Base-by-base conservation (phyloP, 2,329 filamentous ascomycete species). In the Kalmusia sp. region DNA sequence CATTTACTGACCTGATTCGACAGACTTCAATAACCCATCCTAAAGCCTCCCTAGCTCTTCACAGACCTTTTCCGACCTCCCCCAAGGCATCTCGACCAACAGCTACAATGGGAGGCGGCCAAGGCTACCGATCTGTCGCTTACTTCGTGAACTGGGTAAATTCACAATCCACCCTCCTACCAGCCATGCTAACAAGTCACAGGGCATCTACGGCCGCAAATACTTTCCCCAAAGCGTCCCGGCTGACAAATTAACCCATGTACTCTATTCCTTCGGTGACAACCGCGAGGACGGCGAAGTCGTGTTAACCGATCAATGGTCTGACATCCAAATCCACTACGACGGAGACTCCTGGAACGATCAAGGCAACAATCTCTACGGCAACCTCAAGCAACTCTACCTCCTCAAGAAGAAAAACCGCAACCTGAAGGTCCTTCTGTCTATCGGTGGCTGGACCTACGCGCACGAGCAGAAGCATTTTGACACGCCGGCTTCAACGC, bases 201-300 rank as follows among this genome's bases (percentile, higher is more conserved):
- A 81, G 91, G 91, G 90, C 59, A 93, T 96, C 63, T 97, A 97
- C 74, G 91, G 81, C 33, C 87, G 93, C 50, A 89, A 93, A 65
- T 89, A 95, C 71, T 84, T 87, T n/a, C 92, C 93, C 0, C 89
- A 96, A 69, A 87, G 96, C 69, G 83, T 98, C 5, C 90, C 91
- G 0, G 86, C 83, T 3, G 84, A 92, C 49, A 89, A 91, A 51
- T 84, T 97, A 35, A 98, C 93, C 0, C 93, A 98, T 69, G 77
- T 98, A 4, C 85, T 97, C 14, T 97, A 97, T 66, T 83, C 93
- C 14, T 98, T 98, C 76, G 93, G 91, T 68, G 96, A 97, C 71
- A 85, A 96, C 53, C 84, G 85, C 2, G 90, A 93, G 3, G 86
- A 83, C 27, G 93, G 93, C 44, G 91, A 96, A 75, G 92, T 75